Base-by-base conservation (phyloP, 805 yeast genomes). In the Pichia paraexigua region DNA sequence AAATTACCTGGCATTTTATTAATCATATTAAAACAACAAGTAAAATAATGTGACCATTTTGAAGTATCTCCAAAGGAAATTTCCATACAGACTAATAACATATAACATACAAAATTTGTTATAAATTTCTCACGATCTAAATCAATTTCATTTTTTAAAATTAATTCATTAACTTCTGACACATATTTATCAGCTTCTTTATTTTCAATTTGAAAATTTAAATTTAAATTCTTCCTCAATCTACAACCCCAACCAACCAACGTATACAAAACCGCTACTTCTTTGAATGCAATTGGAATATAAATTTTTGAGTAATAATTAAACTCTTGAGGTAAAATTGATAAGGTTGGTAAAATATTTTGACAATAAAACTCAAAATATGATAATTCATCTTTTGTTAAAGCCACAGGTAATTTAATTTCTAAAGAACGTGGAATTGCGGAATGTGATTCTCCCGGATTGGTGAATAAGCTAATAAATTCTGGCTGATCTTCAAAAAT, bases 231-330 rank as follows among this genome's bases (percentile, higher is more conserved):
- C 35, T 60, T 61, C 37, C 53, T 42, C 52, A 50, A 52, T 39
- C 61, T 60, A 22, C 73, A 71, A 70, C 81, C 77, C 85, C 85
- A 82, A 0, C 82, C 78, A 28, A 80, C 65, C 9, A 82, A 60
- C 0, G 77, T 70, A 52, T 73, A 72, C 24, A 81, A 58, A 3
- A 80, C 75, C 3, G 79, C 71, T 40, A 68, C 67, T 46, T 77
- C 74, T 35, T 67, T 66, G 45, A 71, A 66, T 0, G 85, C 82
- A 73, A 81, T 71, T 6, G 82, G 80, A 4, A 81, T 63, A 58
- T 78, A 79, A 11, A 78, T 73, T 41, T 73, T 76, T 17, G 74
- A 63, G 56, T 77, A 82, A 58, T 76, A 74, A 60, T 80, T 82
- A 20, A 70, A 68, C 41, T 71, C 73, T 40, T 61, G 61, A 21